phyloP scores from a whole-genome alignment of 2,329 filamentous ascomycete species.

The Trichoderma sp. region DNA sequence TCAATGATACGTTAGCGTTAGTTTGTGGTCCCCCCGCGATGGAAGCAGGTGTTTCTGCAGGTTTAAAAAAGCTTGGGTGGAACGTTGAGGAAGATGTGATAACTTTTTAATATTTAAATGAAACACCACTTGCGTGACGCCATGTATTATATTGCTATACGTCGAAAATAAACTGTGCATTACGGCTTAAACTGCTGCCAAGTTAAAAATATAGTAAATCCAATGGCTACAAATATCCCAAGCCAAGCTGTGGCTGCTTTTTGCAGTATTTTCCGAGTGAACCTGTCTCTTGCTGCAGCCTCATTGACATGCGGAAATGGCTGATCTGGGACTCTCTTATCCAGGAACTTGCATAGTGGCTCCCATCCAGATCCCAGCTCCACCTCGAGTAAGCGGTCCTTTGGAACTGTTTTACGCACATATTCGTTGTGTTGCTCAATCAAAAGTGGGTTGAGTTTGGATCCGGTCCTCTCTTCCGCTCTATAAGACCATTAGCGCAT shows the following conservation, averaged over 20 bases:
- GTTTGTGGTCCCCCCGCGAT: constrained; percentile 9
- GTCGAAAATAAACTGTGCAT: not conserved
- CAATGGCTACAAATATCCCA: not conserved
- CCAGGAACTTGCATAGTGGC: constrained; percentile 44
- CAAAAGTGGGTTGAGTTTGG: not conserved
- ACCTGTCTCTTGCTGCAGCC: constrained; percentile 4
- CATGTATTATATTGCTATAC: not conserved
- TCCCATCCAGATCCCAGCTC: constrained; percentile 44
- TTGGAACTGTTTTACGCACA: constrained; percentile 25
- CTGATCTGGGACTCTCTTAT: constrained; percentile 38
- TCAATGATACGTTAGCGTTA: not conserved
- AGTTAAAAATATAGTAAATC: not conserved
- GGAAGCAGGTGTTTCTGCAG: not conserved
- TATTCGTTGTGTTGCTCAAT: constrained; percentile 27
- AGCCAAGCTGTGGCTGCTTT: not conserved
- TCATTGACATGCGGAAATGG: constrained; percentile 40
- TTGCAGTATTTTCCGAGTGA: not conserved
- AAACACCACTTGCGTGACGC: not conserved
- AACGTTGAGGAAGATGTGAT: not conserved
- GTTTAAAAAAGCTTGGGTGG: not conserved
- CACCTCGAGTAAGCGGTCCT: constrained; percentile 36
- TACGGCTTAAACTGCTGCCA: fast-evolving
- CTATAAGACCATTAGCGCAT: not conserved
- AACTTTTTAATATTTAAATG: not conserved
- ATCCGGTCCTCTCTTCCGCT: constrained; percentile 1